A percentile compares a stretch with the other conserved stretches of the same genome.
Evolutionary conservation across 2,329 filamentous ascomycete genomes (phyloP).

Genomic region (Madurella fahalii): DNA sequence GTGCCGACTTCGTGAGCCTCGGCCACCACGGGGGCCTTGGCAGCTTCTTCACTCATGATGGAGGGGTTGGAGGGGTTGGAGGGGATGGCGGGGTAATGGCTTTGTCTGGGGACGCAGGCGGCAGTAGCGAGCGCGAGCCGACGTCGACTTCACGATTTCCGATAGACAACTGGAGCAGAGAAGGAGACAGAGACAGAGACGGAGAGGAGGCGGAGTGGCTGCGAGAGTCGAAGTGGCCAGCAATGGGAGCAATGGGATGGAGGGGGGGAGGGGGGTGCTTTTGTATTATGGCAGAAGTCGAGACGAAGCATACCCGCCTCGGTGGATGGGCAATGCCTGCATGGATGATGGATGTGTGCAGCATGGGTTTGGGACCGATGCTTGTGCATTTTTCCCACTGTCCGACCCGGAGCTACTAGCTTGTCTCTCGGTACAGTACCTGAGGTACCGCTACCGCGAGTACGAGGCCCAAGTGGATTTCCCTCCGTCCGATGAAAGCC

Average conservation of each 20-base stretch:
- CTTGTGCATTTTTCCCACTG: conserved; percentile 3
- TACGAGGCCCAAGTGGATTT: conserved; percentile 8
- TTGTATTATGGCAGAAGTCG: conserved; percentile 25
- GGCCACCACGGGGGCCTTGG: conserved; percentile 58
- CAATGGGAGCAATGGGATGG: conserved; percentile 3
- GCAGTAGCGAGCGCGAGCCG: background rate
- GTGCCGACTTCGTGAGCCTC: conserved; percentile 77
- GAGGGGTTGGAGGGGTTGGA: conserved; percentile 4
- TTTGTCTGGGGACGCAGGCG: conserved; percentile 2
- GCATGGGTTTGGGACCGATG: conserved; percentile 6
- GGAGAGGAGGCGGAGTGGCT: background rate
- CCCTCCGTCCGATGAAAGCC: conserved; percentile 22
- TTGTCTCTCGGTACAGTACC: background rate
- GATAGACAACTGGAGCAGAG: too few relatives aligned
- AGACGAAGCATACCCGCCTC: conserved; percentile 22
- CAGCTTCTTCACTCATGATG: conserved; percentile 44
- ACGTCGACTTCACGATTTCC: background rate
- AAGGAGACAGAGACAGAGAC: background rate
- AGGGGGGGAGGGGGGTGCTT: conserved; percentile 17
- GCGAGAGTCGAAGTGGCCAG: conserved; percentile 1
- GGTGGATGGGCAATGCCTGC: conserved; percentile 18
- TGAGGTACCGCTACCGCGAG: background rate
- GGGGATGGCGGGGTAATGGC: conserved; percentile 17
- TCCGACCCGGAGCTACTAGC: conserved; percentile 14
- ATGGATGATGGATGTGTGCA: conserved; percentile 23